Evolutionary conservation across 2,329 filamentous ascomycete genomes (phyloP).

Genomic region (Fusarium praegraminearum): DNA sequence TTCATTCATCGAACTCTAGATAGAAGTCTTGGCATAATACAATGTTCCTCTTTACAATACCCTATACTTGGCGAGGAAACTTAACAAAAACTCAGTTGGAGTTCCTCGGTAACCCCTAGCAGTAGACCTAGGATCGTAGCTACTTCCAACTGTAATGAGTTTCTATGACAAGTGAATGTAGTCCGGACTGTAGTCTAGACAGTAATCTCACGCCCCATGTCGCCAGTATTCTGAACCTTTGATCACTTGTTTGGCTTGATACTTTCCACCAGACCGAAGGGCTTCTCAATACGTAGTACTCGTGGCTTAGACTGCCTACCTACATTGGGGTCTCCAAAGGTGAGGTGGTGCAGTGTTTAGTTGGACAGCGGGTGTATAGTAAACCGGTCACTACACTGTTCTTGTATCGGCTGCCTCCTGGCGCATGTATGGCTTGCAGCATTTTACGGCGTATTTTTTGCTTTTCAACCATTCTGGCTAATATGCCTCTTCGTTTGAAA

Average conservation of each 20-base stretch:
- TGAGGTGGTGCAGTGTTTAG: constrained; percentile 16
- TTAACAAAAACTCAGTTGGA: background rate
- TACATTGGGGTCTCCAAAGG: background rate
- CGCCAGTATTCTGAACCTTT: background rate
- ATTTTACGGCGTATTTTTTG: no score
- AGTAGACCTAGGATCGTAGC: background rate
- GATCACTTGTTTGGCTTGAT: background rate
- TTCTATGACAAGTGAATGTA: background rate
- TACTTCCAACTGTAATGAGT: background rate
- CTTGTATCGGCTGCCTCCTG: background rate
- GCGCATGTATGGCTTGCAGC: constrained; percentile 2
- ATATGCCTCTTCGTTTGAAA: rapidly evolving
- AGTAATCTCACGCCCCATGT: background rate
- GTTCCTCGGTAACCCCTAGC: background rate
- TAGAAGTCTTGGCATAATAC: rapidly evolving
- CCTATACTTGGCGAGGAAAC: background rate
- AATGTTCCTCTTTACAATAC: background rate
- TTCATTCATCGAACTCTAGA: no score
- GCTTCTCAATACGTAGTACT: background rate
- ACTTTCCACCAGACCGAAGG: background rate
- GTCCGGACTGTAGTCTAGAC: background rate
- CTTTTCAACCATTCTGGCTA: rapidly evolving
- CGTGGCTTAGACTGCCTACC: background rate
- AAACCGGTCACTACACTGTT: background rate
- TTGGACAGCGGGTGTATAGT: constrained; percentile 6